Evolutionary conservation across 2,329 filamentous ascomycete species (phyloP).

Genomic region (Nothophaeocryptopus gaeumannii): DNA sequence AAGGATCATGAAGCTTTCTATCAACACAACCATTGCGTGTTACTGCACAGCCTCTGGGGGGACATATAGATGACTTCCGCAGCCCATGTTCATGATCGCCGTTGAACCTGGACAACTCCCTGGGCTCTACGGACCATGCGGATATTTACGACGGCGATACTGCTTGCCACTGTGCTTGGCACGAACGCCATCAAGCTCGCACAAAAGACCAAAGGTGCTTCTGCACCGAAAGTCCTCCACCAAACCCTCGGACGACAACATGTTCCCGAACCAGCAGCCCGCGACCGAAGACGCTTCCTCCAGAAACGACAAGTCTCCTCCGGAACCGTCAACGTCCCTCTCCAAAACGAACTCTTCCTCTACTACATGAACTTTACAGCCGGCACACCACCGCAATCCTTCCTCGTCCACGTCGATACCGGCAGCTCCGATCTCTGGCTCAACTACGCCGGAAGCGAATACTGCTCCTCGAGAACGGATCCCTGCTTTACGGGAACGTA

Average conservation of each 20-base stretch:
- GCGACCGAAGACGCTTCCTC: slow-evolving; percentile 45
- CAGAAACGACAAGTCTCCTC: slow-evolving; percentile 30
- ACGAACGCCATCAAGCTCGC: slow-evolving; percentile 1
- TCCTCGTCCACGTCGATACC: slow-evolving; percentile 60
- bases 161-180: background rate
- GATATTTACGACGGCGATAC: background rate
- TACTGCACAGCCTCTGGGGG: too few relatives aligned
- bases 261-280: slow-evolving; percentile 45
- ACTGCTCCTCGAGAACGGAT: slow-evolving; percentile 50
- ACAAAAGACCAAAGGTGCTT: slow-evolving; percentile 9
- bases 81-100: too few relatives aligned
- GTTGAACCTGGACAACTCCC: too few relatives aligned
- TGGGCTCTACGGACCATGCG: too few relatives aligned
- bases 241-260: slow-evolving; percentile 51
- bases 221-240: slow-evolving; percentile 44
- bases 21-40: background rate
- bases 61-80: too few relatives aligned
- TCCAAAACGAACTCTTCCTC: slow-evolving; percentile 58
- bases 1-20: slow-evolving; percentile 5
- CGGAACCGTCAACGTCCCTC: slow-evolving; percentile 35
- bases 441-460: slow-evolving; percentile 60
- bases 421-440: slow-evolving; percentile 64
- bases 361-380: slow-evolving; percentile 58
- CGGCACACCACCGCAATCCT: slow-evolving; percentile 54
- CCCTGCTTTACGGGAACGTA: slow-evolving; percentile 68